Evolutionary conservation across 192 early-diverging fungal genomes (phyloP).

Genomic region (Backusella macrospora): DNA sequence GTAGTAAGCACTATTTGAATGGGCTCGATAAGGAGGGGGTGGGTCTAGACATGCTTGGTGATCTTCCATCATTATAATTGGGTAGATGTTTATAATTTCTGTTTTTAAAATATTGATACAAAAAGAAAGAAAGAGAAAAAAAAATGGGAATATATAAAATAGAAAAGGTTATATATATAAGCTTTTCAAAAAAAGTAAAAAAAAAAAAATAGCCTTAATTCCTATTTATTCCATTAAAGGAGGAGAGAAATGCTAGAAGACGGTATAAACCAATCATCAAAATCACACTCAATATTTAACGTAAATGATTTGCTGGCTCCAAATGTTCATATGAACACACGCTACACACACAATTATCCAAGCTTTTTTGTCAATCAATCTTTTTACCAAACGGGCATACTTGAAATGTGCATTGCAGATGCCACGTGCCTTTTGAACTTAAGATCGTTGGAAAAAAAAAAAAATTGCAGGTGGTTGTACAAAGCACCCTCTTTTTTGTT

Average conservation of each 20-base stretch:
- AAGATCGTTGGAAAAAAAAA: conserved; percentile 2
- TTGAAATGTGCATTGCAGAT: not conserved
- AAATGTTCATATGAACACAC: conserved; percentile 12
- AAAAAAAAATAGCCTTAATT: not conserved
- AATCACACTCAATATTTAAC: not conserved
- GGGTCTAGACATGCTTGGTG: not conserved
- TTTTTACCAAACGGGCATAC: conserved; percentile 6
- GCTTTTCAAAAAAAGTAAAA: not conserved
- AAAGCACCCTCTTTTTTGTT: conserved; percentile 3
- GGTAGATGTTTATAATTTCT: not conserved
- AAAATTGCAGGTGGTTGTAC: not conserved
- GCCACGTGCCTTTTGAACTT: not conserved
- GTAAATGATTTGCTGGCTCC: not conserved
- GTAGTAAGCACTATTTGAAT: not conserved
- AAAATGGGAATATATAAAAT: conserved; percentile 11
- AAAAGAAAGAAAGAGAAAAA: not conserved
- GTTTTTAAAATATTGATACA: no score
- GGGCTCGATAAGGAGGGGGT: conserved; percentile 9
- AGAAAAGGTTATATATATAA: not conserved
- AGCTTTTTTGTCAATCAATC: not conserved
- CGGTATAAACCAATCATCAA: conserved; percentile 5
- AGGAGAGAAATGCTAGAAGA: not conserved
- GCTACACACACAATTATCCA: not conserved
- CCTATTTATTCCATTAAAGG: conserved; percentile 9
- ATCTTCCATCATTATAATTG: not conserved